Base-by-base conservation (phyloP, 371 early-diverging fungal genomes). In the Haplosporangium sp. region DNA sequence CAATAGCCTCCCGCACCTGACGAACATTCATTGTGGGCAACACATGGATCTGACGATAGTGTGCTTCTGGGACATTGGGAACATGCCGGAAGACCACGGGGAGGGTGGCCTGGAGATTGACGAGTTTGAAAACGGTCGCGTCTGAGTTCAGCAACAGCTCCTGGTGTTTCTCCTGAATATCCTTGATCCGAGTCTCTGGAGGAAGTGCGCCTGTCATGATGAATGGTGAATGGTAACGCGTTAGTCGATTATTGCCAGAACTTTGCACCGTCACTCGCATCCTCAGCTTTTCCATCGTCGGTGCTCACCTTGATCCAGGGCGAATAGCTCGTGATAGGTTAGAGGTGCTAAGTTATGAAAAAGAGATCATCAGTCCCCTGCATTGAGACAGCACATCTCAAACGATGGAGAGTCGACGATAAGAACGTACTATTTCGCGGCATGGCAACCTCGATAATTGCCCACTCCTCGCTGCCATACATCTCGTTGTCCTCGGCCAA, bases 371-470 rank as follows among this genome's bases (percentile, higher is more conserved):
- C 9, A 40, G 48, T 37, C 13, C 38, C 14, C 10, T 5, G 7
- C 40, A 5, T 20, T 3, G 14, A 29, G 23, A 45, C 36, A 45
- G 46, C 40, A 14, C 41, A 36, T 51, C 37, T 37, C 52, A 23
- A 12, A 4, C 29, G 36, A 20, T 9, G 42, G 23, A 53, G 14
- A 51, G 51, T 40, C 36, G 41, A 58, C n/a, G 21, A 41, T 2
- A 47, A 43, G 50, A 36, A 13, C 69, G 52, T 63, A 73, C 80
- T 54, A 10, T 57, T 68, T 48, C 80, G 61, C 13, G 80, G 80
- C 80, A 79, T 79, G 55, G 80, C 64, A 14, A 79, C 73, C 36
- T 79, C 80, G 2, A 79, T 69, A n/a, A 79, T 55, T n/a, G 65
- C 66, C 80, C 80, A 79, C 37, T 73, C 74, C 0, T 53, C 60